Evolutionary conservation across 129 eudicot genomes (phyloP).

Genomic region (Arctium lappa): DNA sequence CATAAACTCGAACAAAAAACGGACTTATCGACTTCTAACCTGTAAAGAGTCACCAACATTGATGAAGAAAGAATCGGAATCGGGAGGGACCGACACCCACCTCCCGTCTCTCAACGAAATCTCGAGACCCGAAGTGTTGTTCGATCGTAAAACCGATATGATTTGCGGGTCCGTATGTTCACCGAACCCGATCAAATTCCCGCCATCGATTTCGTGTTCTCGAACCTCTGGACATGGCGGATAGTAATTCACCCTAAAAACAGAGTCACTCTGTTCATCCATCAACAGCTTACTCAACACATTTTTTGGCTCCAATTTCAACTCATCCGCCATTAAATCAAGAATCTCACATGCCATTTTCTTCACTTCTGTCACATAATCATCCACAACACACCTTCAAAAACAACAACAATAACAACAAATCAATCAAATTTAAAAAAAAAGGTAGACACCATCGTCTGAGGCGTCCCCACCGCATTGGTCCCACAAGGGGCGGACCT

Average conservation of each 20-base stretch:
- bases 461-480: no score
- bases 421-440: not conserved
- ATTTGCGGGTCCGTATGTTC: constrained; percentile 47
- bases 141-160: constrained; percentile 35
- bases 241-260: constrained; percentile 35
- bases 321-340: constrained; percentile 73
- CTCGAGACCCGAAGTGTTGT: constrained; percentile 50
- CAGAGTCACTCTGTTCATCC: constrained; percentile 43
- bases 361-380: constrained; percentile 56
- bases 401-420: not conserved
- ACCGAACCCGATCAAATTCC: constrained; percentile 36
- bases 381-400: constrained; percentile 43
- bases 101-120: constrained; percentile 24
- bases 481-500: no score
- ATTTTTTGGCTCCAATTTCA: constrained; percentile 49
- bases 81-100: constrained; percentile 36
- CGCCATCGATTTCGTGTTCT: constrained; percentile 22
- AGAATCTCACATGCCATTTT: constrained; percentile 72
- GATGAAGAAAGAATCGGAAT: constrained; percentile 33
- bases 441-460: no score
- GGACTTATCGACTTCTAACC: not conserved
- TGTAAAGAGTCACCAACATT: constrained; percentile 44
- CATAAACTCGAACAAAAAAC: not conserved
- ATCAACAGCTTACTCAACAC: constrained; percentile 64
- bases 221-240: constrained; percentile 34